phyloP scores from a whole-genome alignment of 352 stramenopile species.

The Globisporangium barbulae region DNA sequence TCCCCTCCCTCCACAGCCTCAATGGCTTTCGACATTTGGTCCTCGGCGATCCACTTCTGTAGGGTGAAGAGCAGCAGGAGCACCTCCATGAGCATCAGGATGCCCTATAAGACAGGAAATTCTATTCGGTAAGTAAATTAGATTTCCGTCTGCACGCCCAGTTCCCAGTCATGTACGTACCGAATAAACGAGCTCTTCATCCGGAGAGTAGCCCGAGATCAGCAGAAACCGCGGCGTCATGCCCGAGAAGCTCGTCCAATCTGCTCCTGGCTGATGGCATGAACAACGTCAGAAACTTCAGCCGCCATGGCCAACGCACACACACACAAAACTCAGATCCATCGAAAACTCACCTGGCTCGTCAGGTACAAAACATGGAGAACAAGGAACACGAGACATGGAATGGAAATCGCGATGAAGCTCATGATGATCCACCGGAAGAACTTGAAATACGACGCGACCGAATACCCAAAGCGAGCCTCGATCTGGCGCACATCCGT shows the following conservation, averaged over 20 bases:
- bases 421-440: constrained; percentile 78
- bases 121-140: not conserved
- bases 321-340: not conserved
- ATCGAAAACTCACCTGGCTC: constrained; percentile 17
- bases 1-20: constrained; percentile 43
- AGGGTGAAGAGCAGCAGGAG: constrained; percentile 59
- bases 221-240: constrained; percentile 53
- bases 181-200: constrained; percentile 55
- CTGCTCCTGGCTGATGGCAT: not conserved
- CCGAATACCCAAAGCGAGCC: constrained; percentile 73
- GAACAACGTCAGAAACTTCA: not conserved
- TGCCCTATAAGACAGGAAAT: not conserved
- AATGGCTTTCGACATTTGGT: constrained; percentile 54
- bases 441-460: constrained; percentile 81
- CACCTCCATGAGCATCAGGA: constrained; percentile 41
- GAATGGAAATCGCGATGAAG: constrained; percentile 53
- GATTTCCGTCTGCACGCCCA: not conserved
- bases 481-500: constrained; percentile 73
- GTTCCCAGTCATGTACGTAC: constrained; percentile 16
- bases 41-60: constrained; percentile 71
- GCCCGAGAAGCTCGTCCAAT: constrained; percentile 29
- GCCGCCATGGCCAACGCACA: not conserved
- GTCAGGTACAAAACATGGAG: constrained; percentile 43
- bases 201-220: constrained; percentile 49
- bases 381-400: constrained; percentile 47